Base-by-base conservation (phyloP, 2,329 filamentous ascomycete species). In the Trichoderma gracile region DNA sequence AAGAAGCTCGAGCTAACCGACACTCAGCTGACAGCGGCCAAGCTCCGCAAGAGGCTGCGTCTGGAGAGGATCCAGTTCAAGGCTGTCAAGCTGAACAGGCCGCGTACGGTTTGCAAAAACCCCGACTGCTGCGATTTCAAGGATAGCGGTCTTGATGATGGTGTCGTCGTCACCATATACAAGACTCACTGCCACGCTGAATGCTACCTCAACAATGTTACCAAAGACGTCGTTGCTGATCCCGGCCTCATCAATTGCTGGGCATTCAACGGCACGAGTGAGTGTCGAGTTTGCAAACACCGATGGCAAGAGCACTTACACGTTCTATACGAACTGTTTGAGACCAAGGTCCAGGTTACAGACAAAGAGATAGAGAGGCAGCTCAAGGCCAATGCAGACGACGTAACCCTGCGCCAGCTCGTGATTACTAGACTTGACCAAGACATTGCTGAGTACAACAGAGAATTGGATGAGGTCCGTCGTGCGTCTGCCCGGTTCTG, bases 171-270 rank as follows among this genome's bases (percentile, higher is more conserved):
- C 0, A 45, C 52, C 0, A 45, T 67, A 5, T 69, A 71, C 27
- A 70, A 64, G n/a, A 66, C 64, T 2, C 49, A 61, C 1, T 71
- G 69, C 0, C 69, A 71, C 27, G 8, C 25, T 0, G 38, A 10
- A 1, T 71, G 69, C 55, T 56, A 19, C 1, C 56, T 71, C 0
- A 1, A 40, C 2, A 65, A 57, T 25, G 68, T 71, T 5, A 58
- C 14, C 52, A 33, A 65, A 46, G 63, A 65, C n/a, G 55, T 60
- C 3, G 23, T 65, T 1, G 63, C 63, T 2, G 63, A 65, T n/a
- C 63, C 63, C 21, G 63, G 63, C 14, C 63, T 65, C 33, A 60
- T 65, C 8, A 0, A 5, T 0, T 65, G 63, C 19, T 0, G 5
- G 3, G 62, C 62, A 15, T 64, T 64, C 27, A 1, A 1, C 3